phyloP scores from a whole-genome alignment of 1,284 basidiomycete species.

The Cerioporus squamosus region DNA sequence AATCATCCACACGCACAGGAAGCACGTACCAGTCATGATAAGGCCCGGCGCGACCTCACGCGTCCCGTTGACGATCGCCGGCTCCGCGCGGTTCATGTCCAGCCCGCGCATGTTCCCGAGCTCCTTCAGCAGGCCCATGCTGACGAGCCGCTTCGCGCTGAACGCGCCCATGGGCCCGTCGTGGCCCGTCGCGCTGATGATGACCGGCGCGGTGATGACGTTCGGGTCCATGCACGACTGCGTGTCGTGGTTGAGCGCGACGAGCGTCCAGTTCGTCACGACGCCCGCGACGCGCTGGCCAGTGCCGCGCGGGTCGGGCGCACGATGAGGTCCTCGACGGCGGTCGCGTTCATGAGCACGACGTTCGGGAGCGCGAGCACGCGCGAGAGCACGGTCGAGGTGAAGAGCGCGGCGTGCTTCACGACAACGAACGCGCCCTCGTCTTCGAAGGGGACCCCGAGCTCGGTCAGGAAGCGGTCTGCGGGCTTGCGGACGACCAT shows the following conservation, averaged over 20 bases:
- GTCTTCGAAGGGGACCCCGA: slow-evolving; percentile 83
- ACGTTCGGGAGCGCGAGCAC: slow-evolving; percentile 80
- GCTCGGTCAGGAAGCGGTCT: slow-evolving; percentile 72
- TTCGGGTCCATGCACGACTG: slow-evolving; percentile 90
- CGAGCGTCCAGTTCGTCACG: slow-evolving; percentile 87
- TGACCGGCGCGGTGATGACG: slow-evolving; percentile 81
- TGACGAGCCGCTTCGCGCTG: slow-evolving; percentile 82
- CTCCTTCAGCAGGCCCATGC: slow-evolving; percentile 75
- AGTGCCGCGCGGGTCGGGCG: slow-evolving; percentile 53
- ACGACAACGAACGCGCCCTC: slow-evolving; percentile 83
- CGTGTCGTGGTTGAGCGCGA: slow-evolving; percentile 81
- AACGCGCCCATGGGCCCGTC: slow-evolving; percentile 90
- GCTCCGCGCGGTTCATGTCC: slow-evolving; percentile 81
- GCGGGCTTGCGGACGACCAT: slow-evolving; percentile 90
- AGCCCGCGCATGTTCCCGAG: slow-evolving; percentile 83
- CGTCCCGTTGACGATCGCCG: slow-evolving; percentile 77
- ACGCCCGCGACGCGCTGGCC: slow-evolving; percentile 79
- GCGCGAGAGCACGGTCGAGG: slow-evolving; percentile 77
- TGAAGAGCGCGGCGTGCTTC: slow-evolving; percentile 84
- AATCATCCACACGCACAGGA: not conserved
- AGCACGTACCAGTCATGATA: slow-evolving; percentile 67
- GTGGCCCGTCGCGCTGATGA: slow-evolving; percentile 71
- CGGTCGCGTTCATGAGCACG: slow-evolving; percentile 75
- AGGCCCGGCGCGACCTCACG: slow-evolving; percentile 83
- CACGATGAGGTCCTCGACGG: slow-evolving; percentile 79